Evolutionary conservation across 805 yeast species (phyloP).

Genomic region (Schwanniomyces sp.): DNA sequence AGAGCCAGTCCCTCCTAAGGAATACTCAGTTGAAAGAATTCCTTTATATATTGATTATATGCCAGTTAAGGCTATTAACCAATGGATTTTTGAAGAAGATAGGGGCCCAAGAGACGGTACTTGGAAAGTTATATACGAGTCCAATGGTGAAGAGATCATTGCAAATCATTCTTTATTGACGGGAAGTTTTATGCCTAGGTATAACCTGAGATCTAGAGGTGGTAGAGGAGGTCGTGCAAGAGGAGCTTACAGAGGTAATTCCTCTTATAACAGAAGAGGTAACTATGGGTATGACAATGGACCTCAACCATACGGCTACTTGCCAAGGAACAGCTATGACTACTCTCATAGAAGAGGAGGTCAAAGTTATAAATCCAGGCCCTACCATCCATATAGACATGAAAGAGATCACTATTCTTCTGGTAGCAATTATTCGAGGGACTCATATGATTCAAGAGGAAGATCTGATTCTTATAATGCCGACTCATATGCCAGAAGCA

Average conservation of each 20-base stretch:
- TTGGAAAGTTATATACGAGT: slow-evolving; percentile 43
- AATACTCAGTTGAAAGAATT: slow-evolving; percentile 16
- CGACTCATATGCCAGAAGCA: not conserved
- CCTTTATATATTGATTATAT: slow-evolving; percentile 42
- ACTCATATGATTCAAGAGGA: slow-evolving; percentile 1
- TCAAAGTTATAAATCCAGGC: not conserved
- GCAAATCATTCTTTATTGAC: slow-evolving; percentile 15
- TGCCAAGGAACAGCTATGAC: slow-evolving; percentile 4
- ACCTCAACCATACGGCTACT: slow-evolving; percentile 3
- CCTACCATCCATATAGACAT: slow-evolving; percentile 6
- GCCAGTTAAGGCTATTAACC: slow-evolving; percentile 45
- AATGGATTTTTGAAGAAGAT: slow-evolving; percentile 49
- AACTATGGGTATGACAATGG: slow-evolving; percentile 1
- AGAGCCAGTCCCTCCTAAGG: slow-evolving; percentile 16
- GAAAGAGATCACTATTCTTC: slow-evolving; percentile 12
- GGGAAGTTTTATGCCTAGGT: slow-evolving; percentile 17
- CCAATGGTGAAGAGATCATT: slow-evolving; percentile 26
- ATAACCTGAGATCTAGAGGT: slow-evolving; percentile 3
- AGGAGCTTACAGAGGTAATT: slow-evolving; percentile 2
- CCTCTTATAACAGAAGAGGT: slow-evolving; percentile 2
- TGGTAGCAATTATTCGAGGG: slow-evolving; percentile 1
- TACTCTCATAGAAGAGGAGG: slow-evolving; percentile 4
- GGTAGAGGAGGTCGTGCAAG: slow-evolving; percentile 6
- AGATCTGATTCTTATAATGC: slow-evolving; percentile 11
- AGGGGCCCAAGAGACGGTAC: slow-evolving; percentile 44